Base-by-base conservation (phyloP, 768 basidiomycete species). In the Heimioporus sp. region DNA sequence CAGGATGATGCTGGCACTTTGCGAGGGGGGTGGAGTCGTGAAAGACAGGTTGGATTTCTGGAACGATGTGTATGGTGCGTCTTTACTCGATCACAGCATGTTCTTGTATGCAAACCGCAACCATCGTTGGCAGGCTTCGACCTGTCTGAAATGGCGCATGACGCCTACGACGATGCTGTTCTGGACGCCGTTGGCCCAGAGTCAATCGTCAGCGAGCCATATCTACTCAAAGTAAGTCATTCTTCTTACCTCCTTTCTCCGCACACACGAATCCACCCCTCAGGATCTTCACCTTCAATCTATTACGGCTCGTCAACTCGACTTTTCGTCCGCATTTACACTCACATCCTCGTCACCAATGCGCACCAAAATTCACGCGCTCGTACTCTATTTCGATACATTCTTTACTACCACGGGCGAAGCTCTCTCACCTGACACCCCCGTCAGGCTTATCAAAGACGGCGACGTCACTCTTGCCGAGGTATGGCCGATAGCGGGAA, bases 361-460 rank as follows among this genome's bases (percentile, higher is more conserved):
- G 55, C 79, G 82, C 32, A 80, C 79, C 5, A 87, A 87, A 64
- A 76, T 90, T 39, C 83, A 83, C 64, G 78, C 90, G 7, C 85
- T 98, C 72, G 77, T 97, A 21, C 82, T 94, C 16, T 96, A 96
- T 73, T 98, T 98, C 63, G 96, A 98, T 71, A 87, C 89, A 0
- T 98, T 94, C 77, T 98, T 98, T 77, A 83, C 83, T 1, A 67
- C 74, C 55, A 39, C 75, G 69, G 28, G 86, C 80, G 73, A 73
- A 39, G 80, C 80, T 1, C 71, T 86, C 7, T 68, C 83, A 0
- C 73, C 80, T 0, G 72, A 73, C 32, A 78, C 78, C 0, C 62
- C 78, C 19, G 86, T 83, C 10, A 77, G 81, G 43, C 60, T 83
- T 12, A 72, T 83, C 45, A 79, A 79, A 50, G 80, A 84, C 28